phyloP scores from a whole-genome alignment of 768 basidiomycete genomes.

The Filobasidium wieringae region DNA sequence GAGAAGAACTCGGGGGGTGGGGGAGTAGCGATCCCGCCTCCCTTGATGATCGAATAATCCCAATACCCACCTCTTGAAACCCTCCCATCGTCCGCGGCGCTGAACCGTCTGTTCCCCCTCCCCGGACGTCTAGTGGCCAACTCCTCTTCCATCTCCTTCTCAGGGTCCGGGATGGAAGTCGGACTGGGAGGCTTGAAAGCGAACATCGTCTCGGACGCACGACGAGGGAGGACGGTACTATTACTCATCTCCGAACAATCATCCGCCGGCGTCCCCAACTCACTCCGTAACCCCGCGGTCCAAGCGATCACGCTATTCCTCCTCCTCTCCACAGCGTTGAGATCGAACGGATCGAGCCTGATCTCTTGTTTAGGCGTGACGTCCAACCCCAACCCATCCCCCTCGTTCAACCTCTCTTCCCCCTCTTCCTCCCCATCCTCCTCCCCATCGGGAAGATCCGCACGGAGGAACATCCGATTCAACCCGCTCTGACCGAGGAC shows the following conservation, averaged over 20 bases:
- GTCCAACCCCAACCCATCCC: not conserved
- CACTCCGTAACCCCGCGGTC: not conserved
- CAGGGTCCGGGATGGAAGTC: too few species aligned
- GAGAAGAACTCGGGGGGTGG: not conserved
- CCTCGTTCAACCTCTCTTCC: not conserved
- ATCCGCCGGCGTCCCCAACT: too few species aligned
- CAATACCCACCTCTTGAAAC: not conserved
- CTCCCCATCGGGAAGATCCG: too few species aligned
- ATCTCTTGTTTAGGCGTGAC: not conserved
- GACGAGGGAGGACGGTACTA: too few species aligned
- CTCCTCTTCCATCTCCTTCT: too few species aligned
- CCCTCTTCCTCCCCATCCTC: not conserved
- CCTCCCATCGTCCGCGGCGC: not conserved
- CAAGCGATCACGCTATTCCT: not conserved
- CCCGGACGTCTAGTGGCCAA: too few species aligned
- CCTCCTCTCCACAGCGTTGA: not conserved
- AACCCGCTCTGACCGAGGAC: too few species aligned
- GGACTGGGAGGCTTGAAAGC: too few species aligned
- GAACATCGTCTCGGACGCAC: too few species aligned
- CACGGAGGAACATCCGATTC: too few species aligned
- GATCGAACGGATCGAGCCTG: not conserved
- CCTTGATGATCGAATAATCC: not conserved
- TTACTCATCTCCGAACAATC: too few species aligned
- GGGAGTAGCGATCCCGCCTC: not conserved
- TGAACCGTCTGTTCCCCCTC: not conserved